These are phyloP conservation scores for Meredithiella fracta DNA, from an alignment of 2,329 filamentous ascomycete genomes.

Conservation along the genomic window DNA sequence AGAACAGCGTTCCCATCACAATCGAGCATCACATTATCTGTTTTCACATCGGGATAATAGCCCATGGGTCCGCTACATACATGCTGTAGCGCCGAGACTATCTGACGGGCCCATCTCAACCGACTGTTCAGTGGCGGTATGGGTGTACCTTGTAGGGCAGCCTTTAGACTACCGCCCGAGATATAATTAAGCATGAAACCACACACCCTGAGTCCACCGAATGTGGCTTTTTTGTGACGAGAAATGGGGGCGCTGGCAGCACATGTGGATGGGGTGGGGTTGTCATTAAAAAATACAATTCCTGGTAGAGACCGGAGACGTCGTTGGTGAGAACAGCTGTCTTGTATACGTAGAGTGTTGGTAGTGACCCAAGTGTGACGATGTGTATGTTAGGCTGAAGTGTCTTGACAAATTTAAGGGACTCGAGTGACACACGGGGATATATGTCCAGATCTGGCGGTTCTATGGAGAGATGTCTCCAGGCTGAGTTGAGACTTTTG, in stretches of 20 bases:
- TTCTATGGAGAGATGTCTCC: neutral
- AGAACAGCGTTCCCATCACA: neutral
- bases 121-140: neutral
- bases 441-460: no score
- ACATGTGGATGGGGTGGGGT: neutral
- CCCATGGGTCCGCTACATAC: neutral
- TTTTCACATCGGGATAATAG: slow-evolving; percentile 10
- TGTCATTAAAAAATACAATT: neutral
- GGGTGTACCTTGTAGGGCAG: neutral
- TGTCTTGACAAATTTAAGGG: neutral
- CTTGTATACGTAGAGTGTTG: neutral
- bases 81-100: neutral
- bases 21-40: slow-evolving; percentile 3
- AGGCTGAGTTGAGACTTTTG: neutral
- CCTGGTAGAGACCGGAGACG: slow-evolving; percentile 3
- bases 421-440: no score
- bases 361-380: neutral
- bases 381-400: neutral
- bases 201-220: slow-evolving; percentile 1
- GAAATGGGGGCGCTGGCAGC: neutral
- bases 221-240: neutral
- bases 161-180: neutral
- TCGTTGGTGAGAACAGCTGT: neutral
- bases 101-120: neutral
- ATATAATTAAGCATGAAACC: slow-evolving; percentile 4